phyloP scores from a whole-genome alignment of 2,329 filamentous ascomycete species.

The Alternaria metachromatica region DNA sequence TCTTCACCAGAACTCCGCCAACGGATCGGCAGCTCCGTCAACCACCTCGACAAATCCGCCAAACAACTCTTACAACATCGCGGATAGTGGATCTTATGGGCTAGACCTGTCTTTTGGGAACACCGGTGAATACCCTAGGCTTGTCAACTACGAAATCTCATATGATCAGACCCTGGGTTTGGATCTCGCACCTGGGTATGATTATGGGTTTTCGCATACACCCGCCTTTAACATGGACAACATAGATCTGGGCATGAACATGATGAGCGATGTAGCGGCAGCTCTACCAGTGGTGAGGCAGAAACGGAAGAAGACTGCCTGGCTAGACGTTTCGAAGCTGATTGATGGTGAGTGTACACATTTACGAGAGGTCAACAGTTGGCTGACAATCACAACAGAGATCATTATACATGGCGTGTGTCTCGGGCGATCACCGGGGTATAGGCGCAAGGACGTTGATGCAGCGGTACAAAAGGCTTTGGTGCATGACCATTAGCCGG shows the following conservation, averaged over 20 bases:
- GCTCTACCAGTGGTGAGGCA: conserved; percentile 27
- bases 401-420: conserved; percentile 50
- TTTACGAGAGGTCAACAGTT: not conserved
- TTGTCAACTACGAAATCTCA: conserved; percentile 26
- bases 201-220: conserved; percentile 21
- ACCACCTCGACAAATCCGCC: not conserved
- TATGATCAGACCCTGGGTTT: conserved; percentile 43
- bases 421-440: conserved; percentile 54
- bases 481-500: conserved; percentile 24
- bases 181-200: conserved; percentile 41
- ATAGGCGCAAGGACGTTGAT: conserved; percentile 53
- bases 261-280: conserved; percentile 23
- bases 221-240: conserved; percentile 13
- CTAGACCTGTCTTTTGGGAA: conserved; percentile 29
- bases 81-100: conserved; percentile 24
- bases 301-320: conserved; percentile 46
- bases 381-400: conserved; percentile 40
- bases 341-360: conserved; percentile 50
- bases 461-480: conserved; percentile 47
- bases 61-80: conserved; percentile 4
- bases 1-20: conserved; percentile 4
- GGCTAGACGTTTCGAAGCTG: conserved; percentile 53
- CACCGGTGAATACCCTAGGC: conserved; percentile 16
- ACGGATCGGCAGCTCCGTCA: not conserved
- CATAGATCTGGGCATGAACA: conserved; percentile 24